Conservation (phyloP, 2,329 filamentous ascomycete species). For the Aspergillus ochraceoroseus region DNA sequence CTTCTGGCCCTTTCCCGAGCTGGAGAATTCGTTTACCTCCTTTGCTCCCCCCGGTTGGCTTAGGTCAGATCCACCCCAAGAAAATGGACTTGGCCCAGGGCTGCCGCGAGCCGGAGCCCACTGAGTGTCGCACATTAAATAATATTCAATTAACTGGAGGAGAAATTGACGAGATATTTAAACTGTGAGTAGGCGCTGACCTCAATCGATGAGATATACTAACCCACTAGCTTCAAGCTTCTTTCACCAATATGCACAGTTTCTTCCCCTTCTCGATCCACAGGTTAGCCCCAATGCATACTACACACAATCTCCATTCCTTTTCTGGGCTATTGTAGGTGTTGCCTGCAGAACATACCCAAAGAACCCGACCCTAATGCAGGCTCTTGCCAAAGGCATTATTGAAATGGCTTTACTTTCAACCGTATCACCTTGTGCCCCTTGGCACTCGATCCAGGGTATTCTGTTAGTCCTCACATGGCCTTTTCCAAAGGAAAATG, state of each 20-base stretch:
- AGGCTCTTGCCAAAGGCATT: conserved; percentile 33
- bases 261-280: conserved; percentile 39
- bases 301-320: conserved; percentile 68
- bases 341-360: conserved; percentile 37
- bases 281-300: conserved; percentile 65
- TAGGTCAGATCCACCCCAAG: conserved; percentile 14
- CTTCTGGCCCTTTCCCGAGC: no score
- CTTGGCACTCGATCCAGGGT: conserved; percentile 37
- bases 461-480: conserved; percentile 39
- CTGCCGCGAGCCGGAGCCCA: conserved; percentile 17
- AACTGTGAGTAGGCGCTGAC: conserved; percentile 24
- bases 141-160: conserved; percentile 27
- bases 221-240: conserved; percentile 25
- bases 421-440: conserved; percentile 25
- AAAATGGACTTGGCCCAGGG: conserved; percentile 13
- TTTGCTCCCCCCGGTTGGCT: conserved; percentile 16
- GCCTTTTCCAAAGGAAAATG: conserved; percentile 38
- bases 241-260: conserved; percentile 37
- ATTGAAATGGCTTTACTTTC: conserved; percentile 38
- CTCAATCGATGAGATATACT: no score
- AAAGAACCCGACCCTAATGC: conserved; percentile 39
- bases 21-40: background rate
- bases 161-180: conserved; percentile 40
- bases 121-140: conserved; percentile 31
- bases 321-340: conserved; percentile 69